These are phyloP conservation scores for Acacia confusa DNA, from an alignment of 306 rosid genomes.

Conservation along the genomic window DNA sequence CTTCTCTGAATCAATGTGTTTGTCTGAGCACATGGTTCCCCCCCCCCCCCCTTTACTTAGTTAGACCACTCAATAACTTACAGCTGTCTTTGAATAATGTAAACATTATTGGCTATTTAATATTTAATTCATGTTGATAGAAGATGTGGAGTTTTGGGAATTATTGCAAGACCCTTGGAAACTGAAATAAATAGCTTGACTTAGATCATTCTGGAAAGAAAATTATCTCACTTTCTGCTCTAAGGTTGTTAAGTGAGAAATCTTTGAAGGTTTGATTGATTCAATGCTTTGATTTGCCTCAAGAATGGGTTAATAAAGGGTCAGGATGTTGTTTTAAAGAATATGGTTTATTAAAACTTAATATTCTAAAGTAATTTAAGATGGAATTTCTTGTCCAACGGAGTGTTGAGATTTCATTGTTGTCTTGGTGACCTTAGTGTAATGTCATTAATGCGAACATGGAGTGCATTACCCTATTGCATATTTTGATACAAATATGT, in stretches of 20 bases:
- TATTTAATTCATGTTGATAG: slow-evolving; percentile 15
- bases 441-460: slow-evolving; percentile 2
- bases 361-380: slow-evolving; percentile 14
- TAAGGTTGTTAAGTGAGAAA: slow-evolving; percentile 4
- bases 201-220: slow-evolving; percentile 7
- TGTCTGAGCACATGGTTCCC: neutral
- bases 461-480: neutral
- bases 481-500: slow-evolving; percentile 15
- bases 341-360: slow-evolving; percentile 24
- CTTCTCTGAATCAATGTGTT: neutral
- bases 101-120: neutral
- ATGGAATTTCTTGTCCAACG: neutral
- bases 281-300: slow-evolving; percentile 7
- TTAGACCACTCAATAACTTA: neutral
- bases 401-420: neutral
- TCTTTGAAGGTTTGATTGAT: slow-evolving; percentile 23
- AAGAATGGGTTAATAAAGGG: slow-evolving; percentile 18
- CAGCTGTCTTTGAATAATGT: neutral
- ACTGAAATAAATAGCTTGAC: neutral
- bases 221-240: slow-evolving; percentile 12
- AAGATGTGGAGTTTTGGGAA: neutral
- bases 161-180: slow-evolving; percentile 1
- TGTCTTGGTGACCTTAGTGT: slow-evolving; percentile 6
- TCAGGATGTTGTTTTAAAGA: neutral
- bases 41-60: neutral